A percentile compares a stretch with the other conserved stretches of the same genome.
Conservation (phyloP, 805 yeast species). For the Tetrapisispora nanseiensis region DNA sequence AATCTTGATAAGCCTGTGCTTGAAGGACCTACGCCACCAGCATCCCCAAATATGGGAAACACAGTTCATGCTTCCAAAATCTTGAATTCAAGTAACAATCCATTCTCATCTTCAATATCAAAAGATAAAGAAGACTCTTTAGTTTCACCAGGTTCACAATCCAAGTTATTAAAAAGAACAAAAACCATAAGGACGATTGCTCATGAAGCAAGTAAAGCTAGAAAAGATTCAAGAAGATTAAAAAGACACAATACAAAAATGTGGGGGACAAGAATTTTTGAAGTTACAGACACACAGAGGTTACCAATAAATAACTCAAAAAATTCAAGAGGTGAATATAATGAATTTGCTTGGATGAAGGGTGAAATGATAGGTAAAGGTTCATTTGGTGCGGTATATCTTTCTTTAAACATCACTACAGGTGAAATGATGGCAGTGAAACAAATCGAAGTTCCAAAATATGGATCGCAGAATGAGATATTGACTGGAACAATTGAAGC, state of each 20-base stretch:
- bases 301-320: constrained; percentile 59
- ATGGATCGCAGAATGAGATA: constrained; percentile 34
- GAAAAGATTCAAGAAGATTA: constrained; percentile 34
- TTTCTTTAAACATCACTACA: constrained; percentile 88
- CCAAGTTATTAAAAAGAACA: constrained; percentile 47
- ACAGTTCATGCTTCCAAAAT: background rate
- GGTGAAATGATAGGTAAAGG: constrained; percentile 97
- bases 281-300: constrained; percentile 66
- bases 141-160: background rate
- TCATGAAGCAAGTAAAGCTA: constrained; percentile 68
- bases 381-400: constrained; percentile 86
- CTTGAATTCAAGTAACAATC: background rate
- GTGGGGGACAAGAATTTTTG: constrained; percentile 95
- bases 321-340: constrained; percentile 56
- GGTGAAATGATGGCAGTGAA: constrained; percentile 99
- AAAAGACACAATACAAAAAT: constrained; percentile 81
- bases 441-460: constrained; percentile 66
- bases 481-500: constrained; percentile 65
- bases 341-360: constrained; percentile 93
- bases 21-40: constrained; percentile 56
- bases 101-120: background rate
- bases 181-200: constrained; percentile 92
- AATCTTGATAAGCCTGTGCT: constrained; percentile 88
- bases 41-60: constrained; percentile 34
- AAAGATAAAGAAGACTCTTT: background rate